phyloP scores from a whole-genome alignment of 176 grass and related monocot species.

The Eragrostis nindensis region DNA sequence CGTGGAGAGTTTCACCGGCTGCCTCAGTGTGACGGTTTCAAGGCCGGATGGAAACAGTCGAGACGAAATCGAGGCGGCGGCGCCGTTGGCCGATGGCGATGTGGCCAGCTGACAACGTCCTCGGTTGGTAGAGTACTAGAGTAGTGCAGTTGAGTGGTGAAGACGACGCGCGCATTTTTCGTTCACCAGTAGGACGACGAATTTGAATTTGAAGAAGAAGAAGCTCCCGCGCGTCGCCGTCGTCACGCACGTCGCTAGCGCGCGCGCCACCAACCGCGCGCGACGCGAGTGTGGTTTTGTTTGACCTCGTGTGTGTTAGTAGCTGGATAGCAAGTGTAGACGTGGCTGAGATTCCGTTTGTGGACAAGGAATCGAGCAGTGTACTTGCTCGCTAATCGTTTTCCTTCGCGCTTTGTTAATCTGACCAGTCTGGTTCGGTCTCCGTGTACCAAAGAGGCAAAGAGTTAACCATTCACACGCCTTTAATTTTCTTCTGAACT shows the following conservation, averaged over 20 bases:
- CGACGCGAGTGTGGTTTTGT: not conserved
- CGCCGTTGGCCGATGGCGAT: not conserved
- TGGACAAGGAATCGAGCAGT: not conserved
- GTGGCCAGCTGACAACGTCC: not conserved
- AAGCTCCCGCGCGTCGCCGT: not conserved
- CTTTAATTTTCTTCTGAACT: no score
- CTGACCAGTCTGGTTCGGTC: no score
- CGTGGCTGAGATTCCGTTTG: no score
- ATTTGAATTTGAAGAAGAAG: no score
- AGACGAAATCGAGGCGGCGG: not conserved
- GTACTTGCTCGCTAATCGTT: not conserved
- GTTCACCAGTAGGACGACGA: not conserved
- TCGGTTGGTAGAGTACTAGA: not conserved
- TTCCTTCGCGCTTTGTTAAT: not conserved
- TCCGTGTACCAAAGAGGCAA: no score
- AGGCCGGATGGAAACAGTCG: no score
- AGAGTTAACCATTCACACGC: no score
- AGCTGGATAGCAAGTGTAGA: not conserved
- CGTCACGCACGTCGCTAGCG: not conserved
- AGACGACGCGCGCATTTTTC: not conserved
- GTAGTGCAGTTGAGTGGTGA: not conserved
- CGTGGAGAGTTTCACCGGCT: not conserved
- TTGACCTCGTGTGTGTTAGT: not conserved
- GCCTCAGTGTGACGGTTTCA: no score
- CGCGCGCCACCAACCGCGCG: not conserved